Conservation (phyloP, 1,139 yeast genomes). For the Hansenula lynferdii region DNA sequence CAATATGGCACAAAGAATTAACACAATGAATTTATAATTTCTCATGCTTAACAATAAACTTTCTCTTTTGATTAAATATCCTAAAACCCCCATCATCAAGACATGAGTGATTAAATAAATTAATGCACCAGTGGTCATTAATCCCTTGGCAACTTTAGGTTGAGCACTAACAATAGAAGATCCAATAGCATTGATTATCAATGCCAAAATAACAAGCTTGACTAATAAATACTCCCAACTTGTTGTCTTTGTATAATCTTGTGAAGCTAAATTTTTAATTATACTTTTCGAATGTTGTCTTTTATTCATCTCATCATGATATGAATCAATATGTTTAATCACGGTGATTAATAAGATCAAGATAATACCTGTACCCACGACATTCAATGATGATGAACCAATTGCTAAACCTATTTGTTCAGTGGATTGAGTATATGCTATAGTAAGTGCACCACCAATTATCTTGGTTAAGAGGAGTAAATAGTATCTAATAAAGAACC, state of each 20-base stretch:
- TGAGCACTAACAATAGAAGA: not conserved
- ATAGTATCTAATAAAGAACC: not conserved
- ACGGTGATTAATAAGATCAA: conserved; percentile 1
- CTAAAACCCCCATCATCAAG: too few relatives aligned
- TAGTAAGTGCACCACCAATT: not conserved
- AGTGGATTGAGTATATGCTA: not conserved
- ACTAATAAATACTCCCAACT: conserved; percentile 3
- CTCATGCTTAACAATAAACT: not conserved
- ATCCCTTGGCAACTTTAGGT: not conserved
- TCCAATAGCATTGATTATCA: conserved; percentile 5
- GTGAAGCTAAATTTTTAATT: not conserved
- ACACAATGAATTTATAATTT: conserved; percentile 1
- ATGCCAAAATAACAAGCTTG: conserved; percentile 1
- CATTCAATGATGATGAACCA: conserved; percentile 2
- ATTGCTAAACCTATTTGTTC: not conserved
- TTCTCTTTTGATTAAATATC: not conserved
- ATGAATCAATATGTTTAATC: conserved; percentile 3
- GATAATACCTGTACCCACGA: conserved; percentile 6
- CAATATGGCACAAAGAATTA: not conserved
- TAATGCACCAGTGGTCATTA: conserved; percentile 2
- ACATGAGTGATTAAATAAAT: too few relatives aligned
- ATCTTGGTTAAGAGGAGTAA: not conserved
- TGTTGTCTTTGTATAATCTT: not conserved
- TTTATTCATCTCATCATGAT: conserved; percentile 1
- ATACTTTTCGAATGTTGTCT: not conserved